These are phyloP conservation scores for Xylaria bambusicola DNA, from an alignment of 495 filamentous ascomycete genomes.

Conservation along the genomic window DNA sequence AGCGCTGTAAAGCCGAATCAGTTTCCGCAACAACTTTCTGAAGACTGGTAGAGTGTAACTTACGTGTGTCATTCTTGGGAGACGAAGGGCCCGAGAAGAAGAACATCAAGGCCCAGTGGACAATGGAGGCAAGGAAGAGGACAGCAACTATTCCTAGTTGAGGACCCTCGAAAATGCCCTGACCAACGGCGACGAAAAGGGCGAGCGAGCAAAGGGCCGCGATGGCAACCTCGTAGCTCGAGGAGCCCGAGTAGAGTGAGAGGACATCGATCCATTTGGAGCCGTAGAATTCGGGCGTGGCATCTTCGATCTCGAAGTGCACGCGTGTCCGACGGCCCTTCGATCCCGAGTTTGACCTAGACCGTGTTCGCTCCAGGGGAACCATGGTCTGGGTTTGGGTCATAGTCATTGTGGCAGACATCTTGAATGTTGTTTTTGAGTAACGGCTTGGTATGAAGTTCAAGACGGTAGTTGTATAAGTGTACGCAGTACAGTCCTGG, in stretches of 20 bases:
- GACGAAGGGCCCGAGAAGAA: slow-evolving; percentile 15
- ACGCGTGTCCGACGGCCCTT: slow-evolving; percentile 18
- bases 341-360: slow-evolving; percentile 17
- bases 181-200: slow-evolving; percentile 13
- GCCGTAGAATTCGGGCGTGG: slow-evolving; percentile 16
- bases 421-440: slow-evolving; percentile 10
- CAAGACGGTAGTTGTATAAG: no score
- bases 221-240: slow-evolving; percentile 21
- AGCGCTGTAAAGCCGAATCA: slow-evolving; percentile 8
- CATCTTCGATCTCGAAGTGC: slow-evolving; percentile 20
- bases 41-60: background rate
- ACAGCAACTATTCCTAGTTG: slow-evolving; percentile 14
- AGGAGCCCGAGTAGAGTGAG: slow-evolving; percentile 21
- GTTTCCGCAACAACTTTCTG: background rate
- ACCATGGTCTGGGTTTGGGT: slow-evolving; percentile 16
- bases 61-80: slow-evolving; percentile 14
- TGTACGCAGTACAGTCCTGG: no score
- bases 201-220: slow-evolving; percentile 20
- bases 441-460: no score
- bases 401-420: slow-evolving; percentile 21
- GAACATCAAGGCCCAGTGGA: slow-evolving; percentile 19
- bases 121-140: slow-evolving; percentile 14
- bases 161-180: slow-evolving; percentile 14
- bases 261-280: slow-evolving; percentile 20
- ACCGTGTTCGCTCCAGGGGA: slow-evolving; percentile 12